Evolutionary conservation across 352 stramenopile genomes (phyloP), one percentile per base, ranked within the genome.

Genomic region (Phytophthora pistaciae): DNA sequence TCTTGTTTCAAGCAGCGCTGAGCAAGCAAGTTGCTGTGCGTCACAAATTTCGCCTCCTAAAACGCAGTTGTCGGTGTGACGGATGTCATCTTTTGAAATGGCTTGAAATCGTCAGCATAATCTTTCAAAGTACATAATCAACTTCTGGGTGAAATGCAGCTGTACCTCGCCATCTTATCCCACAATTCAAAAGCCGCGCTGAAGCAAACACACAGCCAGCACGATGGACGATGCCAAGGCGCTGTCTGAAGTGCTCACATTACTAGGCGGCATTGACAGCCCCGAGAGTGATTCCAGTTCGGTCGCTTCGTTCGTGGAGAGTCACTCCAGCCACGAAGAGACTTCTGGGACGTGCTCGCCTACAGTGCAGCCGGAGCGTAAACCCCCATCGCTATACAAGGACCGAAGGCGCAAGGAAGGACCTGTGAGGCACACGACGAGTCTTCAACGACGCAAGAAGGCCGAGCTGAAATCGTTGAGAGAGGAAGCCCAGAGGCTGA

Each of bases 391-490:
- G 42, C 23, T 52, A 27, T 68, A 64, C 49, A 75, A 72, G 50
- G 62, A 72, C 23, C 62, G 56, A 0, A 57, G 68, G 44, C 56
- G 68, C 14, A 72, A 72, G 29, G 68, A 64, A 49, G 62, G 57
- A 14, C 68, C 68, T 36, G 67, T 74, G 18, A 56, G 48, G 27
- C 72, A 75, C 52, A 71, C 68, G 14, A 75, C 68, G 16, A 64
- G 29, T 16, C 50, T 75, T 8, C 68, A 75, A 27, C 63, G 68
- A 16, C 68, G 63, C n/a, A 75, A 75, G 56, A 75, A 75, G 23
- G 56, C 49, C 5, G 68, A 75, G 27, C 31, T 75, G 40, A 55
- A 55, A 56, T 36, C 25, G 38, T 46, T 75, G 18, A 53, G 49
- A 21, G 33, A 62, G 36, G 63, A 75, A 52, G 46, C 63, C 10